Percentiles rank a stretch among this genome's conserved stretches.
phyloP scores from a whole-genome alignment of 306 rosid genomes.

The Medicago truncatula region DNA sequence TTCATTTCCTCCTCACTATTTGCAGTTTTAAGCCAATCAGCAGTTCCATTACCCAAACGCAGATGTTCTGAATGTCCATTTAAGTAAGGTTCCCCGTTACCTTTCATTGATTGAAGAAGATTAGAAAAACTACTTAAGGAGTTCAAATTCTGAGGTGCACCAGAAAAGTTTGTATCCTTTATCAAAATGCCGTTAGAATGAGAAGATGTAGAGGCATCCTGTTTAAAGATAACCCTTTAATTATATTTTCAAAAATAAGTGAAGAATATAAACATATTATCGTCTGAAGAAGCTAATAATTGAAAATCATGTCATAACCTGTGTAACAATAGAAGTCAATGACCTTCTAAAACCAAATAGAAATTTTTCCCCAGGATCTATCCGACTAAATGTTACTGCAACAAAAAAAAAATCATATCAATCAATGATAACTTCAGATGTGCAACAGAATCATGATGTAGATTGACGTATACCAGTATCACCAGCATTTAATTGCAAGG shows the following conservation, averaged over 20 bases:
- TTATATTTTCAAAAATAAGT: constrained; percentile 13
- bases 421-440: constrained; percentile 22
- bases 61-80: constrained; percentile 50
- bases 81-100: constrained; percentile 51
- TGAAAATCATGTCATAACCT: constrained; percentile 56
- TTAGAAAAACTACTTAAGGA: constrained; percentile 55
- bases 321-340: constrained; percentile 58
- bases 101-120: constrained; percentile 51
- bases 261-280: constrained; percentile 5
- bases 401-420: constrained; percentile 33
- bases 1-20: constrained; percentile 43
- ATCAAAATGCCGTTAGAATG: constrained; percentile 56
- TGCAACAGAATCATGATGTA: constrained; percentile 23
- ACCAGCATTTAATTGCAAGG: constrained; percentile 80
- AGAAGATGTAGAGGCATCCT: constrained; percentile 65
- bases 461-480: constrained; percentile 79
- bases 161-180: constrained; percentile 54
- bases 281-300: constrained; percentile 22
- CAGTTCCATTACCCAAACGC: constrained; percentile 50
- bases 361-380: constrained; percentile 82
- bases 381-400: constrained; percentile 88
- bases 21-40: constrained; percentile 50
- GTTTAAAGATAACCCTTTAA: constrained; percentile 43
- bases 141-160: constrained; percentile 55
- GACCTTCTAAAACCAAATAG: constrained; percentile 87